A percentile compares a stretch with the other conserved stretches of the same genome.
phyloP scores from a whole-genome alignment of 305 asterid species.

The Fraxinus platypoda region DNA sequence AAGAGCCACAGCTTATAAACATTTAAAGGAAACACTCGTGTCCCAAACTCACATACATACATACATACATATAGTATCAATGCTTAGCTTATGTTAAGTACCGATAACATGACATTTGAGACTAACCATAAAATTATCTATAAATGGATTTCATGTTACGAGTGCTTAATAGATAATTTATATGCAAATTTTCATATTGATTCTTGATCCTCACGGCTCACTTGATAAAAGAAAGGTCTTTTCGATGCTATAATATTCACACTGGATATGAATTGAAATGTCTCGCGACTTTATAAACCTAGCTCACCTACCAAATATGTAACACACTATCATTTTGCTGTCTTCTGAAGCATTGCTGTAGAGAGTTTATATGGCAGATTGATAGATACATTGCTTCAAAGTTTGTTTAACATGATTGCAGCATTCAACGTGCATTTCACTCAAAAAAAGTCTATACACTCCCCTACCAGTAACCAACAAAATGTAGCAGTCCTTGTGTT shows the following conservation, averaged over 20 bases:
- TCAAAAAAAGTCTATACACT: slow-evolving; percentile 29
- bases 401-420: slow-evolving; percentile 55
- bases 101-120: too few species aligned
- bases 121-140: too few species aligned
- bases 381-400: slow-evolving; percentile 49
- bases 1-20: too few species aligned
- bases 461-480: slow-evolving; percentile 12
- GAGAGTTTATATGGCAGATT: slow-evolving; percentile 7
- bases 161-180: background rate
- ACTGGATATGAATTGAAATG: background rate
- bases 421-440: slow-evolving; percentile 53
- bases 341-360: slow-evolving; percentile 25
- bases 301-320: background rate
- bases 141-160: too few species aligned
- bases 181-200: background rate
- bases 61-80: too few species aligned
- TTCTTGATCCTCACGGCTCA: background rate
- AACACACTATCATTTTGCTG: slow-evolving; percentile 17
- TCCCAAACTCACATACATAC: too few species aligned
- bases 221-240: background rate
- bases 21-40: too few species aligned
- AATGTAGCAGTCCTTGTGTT: background rate
- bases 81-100: too few species aligned
- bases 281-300: background rate
- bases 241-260: background rate